Base-by-base conservation (phyloP, 352 stramenopile genomes). In the Globisporangium cederbergense region DNA sequence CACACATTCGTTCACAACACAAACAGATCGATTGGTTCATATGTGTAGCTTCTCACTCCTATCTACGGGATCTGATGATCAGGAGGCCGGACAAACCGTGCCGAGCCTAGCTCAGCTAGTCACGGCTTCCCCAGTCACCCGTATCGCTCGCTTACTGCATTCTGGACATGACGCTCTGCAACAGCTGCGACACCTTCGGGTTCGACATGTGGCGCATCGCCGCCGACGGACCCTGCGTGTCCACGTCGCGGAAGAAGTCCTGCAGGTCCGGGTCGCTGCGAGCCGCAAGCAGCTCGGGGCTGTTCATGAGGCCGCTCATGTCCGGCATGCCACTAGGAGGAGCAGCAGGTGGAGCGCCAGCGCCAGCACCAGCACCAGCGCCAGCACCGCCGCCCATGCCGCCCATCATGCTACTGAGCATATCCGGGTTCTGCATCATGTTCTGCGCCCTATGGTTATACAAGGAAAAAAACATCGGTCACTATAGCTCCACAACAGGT, bases 381-480 rank as follows among this genome's bases (percentile, higher is more conserved):
- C 42, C 65, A 52, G 51, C 60, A 18, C 55, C 66, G n/a, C 80
- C 82, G 18, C 82, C 81, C 53, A 91, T 72, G 32, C 65, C 66
- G 36, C 72, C 71, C 84, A 96, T 92, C 66, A 93, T 80, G 52
- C 79, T 81, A 59, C 67, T 86, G 18, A 95, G 68, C 74, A 91
- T 91, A 22, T 86, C 78, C 3, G 88, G 84, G 69, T 95, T 91
- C 70, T 94, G 82, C 88, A 96, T 96, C 88, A 96, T 94, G 64
- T 94, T 94, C 58, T 95, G 86, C 4, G 88, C 88, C 79, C 78
- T 87, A 32, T 4, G 40, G 49, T 36, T 36, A 36, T 36, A 43
- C 13, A 64, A 18, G 20, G 28, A 18, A 59, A 5, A 59, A 5
- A 34, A 5, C 0, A 30, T 47, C 11, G 49, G 34, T 43, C 16